Evolutionary conservation across 106 monocot genomes (phyloP).

Genomic region (Cymbidium sinense): DNA sequence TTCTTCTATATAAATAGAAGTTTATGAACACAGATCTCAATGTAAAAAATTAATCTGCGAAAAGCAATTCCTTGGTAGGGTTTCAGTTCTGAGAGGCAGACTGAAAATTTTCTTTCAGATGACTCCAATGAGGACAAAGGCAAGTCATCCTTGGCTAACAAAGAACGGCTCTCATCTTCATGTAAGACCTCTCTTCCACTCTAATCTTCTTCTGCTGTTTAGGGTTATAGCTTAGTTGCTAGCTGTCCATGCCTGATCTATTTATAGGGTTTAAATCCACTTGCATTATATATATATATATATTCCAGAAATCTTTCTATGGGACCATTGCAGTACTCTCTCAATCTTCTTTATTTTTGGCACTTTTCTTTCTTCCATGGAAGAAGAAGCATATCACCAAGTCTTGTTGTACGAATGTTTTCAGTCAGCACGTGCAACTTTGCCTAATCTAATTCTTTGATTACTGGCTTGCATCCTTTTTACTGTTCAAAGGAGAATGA

Average conservation of each 20-base stretch:
- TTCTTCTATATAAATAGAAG: too few species aligned
- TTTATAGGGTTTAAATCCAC: not conserved
- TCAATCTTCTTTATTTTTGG: not conserved
- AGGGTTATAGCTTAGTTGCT: not conserved
- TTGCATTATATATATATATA: not conserved
- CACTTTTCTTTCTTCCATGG: not conserved
- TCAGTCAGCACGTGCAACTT: not conserved
- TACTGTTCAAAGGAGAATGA: not conserved
- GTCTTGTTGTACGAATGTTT: not conserved
- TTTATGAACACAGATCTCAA: not conserved
- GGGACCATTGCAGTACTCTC: not conserved
- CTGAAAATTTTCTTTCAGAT: too few species aligned
- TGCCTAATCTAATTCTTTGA: not conserved
- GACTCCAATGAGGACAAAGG: not conserved
- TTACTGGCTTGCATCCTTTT: not conserved
- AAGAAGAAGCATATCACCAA: not conserved
- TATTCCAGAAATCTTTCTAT: not conserved
- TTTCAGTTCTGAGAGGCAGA: too few species aligned
- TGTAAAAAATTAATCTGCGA: not conserved
- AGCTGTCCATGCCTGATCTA: not conserved
- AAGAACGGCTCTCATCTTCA: constrained; percentile 15
- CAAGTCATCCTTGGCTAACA: constrained; percentile 23
- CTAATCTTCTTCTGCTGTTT: not conserved
- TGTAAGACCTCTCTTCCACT: constrained; percentile 20
- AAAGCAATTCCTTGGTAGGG: not conserved